These are phyloP conservation scores for Gelatoporia subvermispora DNA, from an alignment of 768 basidiomycete species.

Conservation along the genomic window DNA sequence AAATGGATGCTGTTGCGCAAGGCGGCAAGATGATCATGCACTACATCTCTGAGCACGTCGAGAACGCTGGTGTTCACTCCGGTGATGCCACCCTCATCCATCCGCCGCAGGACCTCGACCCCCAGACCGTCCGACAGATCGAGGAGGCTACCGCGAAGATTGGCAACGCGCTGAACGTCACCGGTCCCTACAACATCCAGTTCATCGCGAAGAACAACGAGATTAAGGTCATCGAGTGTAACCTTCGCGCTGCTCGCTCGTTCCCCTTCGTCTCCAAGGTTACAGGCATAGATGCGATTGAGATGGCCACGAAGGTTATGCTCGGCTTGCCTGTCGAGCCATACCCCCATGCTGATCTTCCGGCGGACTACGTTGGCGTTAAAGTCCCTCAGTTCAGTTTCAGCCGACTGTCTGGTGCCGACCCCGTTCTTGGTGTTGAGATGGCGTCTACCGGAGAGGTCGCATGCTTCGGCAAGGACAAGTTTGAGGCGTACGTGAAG, in stretches of 20 bases:
- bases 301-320: constrained; percentile 99
- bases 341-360: constrained; percentile 85
- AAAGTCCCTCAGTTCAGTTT: constrained; percentile 99
- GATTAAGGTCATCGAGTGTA: constrained; percentile 99
- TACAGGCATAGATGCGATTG: constrained; percentile 95
- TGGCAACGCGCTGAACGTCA: constrained; percentile 94
- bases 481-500: constrained; percentile 98
- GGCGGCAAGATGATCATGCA: constrained; percentile 99
- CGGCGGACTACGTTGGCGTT: constrained; percentile 93
- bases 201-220: constrained; percentile 99
- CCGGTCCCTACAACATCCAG: constrained; percentile 98
- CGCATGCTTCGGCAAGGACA: constrained; percentile 95
- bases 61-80: constrained; percentile 98
- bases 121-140: constrained; percentile 92
- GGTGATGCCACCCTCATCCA: constrained; percentile 98
- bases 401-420: constrained; percentile 92
- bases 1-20: constrained; percentile 98
- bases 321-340: constrained; percentile 82
- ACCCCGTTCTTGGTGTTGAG: constrained; percentile 96
- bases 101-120: constrained; percentile 97
- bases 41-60: constrained; percentile 98
- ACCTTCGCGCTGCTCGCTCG: constrained; percentile 93
- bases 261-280: constrained; percentile 99
- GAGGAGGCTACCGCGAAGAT: constrained; percentile 98
- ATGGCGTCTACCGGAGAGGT: constrained; percentile 99